These are phyloP conservation scores for Kwoniella sp. DNA, from an alignment of 768 basidiomycete species.

Conservation along the genomic window DNA sequence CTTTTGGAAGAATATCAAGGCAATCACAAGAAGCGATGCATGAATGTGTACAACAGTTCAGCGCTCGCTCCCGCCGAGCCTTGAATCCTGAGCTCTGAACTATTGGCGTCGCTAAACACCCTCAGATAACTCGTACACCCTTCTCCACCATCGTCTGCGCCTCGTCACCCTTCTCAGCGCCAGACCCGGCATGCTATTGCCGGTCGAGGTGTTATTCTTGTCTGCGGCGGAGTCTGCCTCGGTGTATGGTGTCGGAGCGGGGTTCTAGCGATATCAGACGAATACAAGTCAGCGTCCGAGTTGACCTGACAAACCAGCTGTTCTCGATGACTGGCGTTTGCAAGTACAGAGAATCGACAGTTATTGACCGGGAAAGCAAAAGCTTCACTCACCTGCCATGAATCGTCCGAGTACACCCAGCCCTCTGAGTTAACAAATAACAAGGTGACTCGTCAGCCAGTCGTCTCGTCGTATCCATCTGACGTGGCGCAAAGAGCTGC, in stretches of 20 bases:
- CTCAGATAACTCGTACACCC: conserved; percentile 36
- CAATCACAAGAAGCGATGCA: neutral
- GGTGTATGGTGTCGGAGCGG: conserved; percentile 29
- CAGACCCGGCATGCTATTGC: conserved; percentile 27
- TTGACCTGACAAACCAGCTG: neutral
- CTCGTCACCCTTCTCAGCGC: conserved; percentile 39
- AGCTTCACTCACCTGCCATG: conserved; percentile 48
- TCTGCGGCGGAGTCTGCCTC: conserved; percentile 28
- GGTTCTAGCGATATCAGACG: conserved; percentile 19
- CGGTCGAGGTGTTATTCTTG: neutral
- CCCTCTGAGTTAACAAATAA: conserved; percentile 46
- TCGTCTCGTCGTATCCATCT: neutral
- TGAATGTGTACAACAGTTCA: conserved; percentile 4
- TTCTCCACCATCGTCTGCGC: conserved; percentile 50
- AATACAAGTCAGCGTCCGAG: neutral
- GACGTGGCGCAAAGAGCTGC: conserved; percentile 4
- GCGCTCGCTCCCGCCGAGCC: no score
- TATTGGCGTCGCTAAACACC: conserved; percentile 8
- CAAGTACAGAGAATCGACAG: neutral
- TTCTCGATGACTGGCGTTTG: neutral
- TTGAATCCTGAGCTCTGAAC: no score
- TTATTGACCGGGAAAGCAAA: neutral
- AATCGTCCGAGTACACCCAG: conserved; percentile 54
- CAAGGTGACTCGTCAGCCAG: neutral
- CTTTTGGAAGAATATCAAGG: neutral